Conservation (phyloP, 192 early-diverging fungal genomes). For the Radiomyces spectabilis region DNA sequence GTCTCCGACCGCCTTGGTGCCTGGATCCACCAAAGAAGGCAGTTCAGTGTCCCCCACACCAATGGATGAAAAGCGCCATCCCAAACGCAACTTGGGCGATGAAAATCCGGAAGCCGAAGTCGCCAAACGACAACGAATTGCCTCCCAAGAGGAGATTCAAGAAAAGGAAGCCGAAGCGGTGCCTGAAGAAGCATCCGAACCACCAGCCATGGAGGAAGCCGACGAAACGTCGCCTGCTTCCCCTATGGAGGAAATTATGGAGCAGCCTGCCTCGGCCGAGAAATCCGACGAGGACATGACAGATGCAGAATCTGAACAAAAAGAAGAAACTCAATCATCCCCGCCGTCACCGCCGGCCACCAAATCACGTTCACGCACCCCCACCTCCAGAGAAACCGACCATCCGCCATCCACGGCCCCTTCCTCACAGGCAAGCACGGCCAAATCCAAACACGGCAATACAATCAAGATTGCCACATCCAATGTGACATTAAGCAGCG, state of each 20-base stretch:
- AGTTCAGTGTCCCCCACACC: background rate
- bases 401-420: no score
- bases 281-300: background rate
- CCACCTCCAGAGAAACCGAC: background rate
- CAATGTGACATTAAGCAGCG: background rate
- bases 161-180: background rate
- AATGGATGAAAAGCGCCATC: background rate
- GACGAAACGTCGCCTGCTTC: no score
- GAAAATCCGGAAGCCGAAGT: conserved; percentile 29
- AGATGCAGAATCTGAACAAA: no score
- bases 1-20: background rate
- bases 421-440: no score
- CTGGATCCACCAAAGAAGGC: no score
- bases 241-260: background rate
- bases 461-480: background rate
- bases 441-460: no score
- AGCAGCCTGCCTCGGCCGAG: background rate
- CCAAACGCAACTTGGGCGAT: conserved; percentile 35
- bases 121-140: background rate
- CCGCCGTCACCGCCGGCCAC: background rate
- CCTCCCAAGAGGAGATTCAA: background rate
- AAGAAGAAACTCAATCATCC: background rate
- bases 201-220: background rate
- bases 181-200: background rate
- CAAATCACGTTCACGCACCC: background rate